Evolutionary conservation across 176 grass and related monocot genomes (phyloP), one percentile per base, ranked within the genome.

Genomic region (Avena insularis): DNA sequence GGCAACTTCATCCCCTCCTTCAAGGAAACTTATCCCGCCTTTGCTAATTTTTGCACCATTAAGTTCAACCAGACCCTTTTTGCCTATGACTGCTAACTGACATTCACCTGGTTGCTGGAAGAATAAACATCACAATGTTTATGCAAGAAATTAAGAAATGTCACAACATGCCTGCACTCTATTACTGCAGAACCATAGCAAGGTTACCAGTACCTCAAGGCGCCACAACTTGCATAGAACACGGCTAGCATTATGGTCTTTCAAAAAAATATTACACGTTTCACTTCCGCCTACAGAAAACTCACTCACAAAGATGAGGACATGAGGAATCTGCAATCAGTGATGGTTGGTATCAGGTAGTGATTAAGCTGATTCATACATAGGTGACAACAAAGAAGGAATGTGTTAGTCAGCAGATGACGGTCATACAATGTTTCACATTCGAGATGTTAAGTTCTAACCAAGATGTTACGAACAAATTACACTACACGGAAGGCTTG

Each of bases 1-100:
- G 82, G 89, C 70, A 74, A 98, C 19, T 71, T 98, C 90, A 83
- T 95, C 96, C 19, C 91, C 93, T 81, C 75, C 91, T 40, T 4
- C 79, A 16, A 98, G 86, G 71, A 71, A 2, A 79, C 63, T 46
- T 59, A 86, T 86, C 43, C 23, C 60, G 31, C 86, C 90, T 75
- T 4, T 45, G 13, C 7, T 29, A 45, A 88, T 46, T 16, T 12
- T 14, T 47, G 20, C 60, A 65, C 75, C 81, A 86, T 98, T 98
- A 80, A 98, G 77, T 83, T 59, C 21, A 31, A 95, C 93, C 67
- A 9, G 12, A 46, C 81, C 93, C 27, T 78, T 89, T 89, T 68
- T 75, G 56, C 93, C 91, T 74, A 54, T 87, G 56, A 95, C 90
- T 65, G 93, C 68, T 85, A 98, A 94, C 75, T 79, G 60, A 75